Base-by-base conservation (phyloP, 345 rosid genomes). In the Fremontodendron californicum region DNA sequence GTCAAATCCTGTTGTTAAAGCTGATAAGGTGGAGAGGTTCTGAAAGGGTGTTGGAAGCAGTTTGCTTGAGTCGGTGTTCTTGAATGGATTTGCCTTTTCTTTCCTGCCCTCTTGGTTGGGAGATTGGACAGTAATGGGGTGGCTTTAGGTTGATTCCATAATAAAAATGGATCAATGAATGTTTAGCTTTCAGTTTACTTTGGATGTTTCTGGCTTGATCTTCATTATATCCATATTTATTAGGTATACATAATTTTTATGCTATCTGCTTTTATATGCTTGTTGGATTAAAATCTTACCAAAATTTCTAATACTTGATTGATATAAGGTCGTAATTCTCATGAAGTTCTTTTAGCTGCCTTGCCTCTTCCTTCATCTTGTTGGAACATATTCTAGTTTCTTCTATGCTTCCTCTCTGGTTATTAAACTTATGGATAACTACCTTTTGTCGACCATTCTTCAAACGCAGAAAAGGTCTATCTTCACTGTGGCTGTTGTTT, bases 1-100 rank as follows among this genome's bases (percentile, higher is more conserved):
- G 87, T 89, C 93, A 0, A 94, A 94, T 78, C 97, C 98, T 2
- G 78, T 89, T 8, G 88, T 92, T 23, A 91, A 88, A 81, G 94
- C 92, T 64, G 93, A 94, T 72, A 94, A 92, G 78, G 71, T 90
- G 74, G 90, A 86, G 58, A 91, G 81, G 87, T 83, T 92, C 80
- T 94, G 90, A 92, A 57, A 78, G 21, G 33, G 40, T 8, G 58
- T 78, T 87, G 83, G 83, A 72, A 35, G 31, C 29, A 9, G 58
- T 63, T 4, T 39, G 11, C 31, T 18, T 37, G 54, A 63, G 73
- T 80, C 37, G 68, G 65, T 52, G 31, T 71, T 75, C 13, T 54
- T 58, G 37, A 61, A 37, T 49, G 64, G 70, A 18, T 43, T 45
- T 37, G 23, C n/a, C 54, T 16, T 66, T 67, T 54, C 21, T 33